Percentiles rank a stretch among this genome's conserved stretches.
Conservation (phyloP, 2,329 filamentous ascomycete species). For the Beauveria asiatica region DNA sequence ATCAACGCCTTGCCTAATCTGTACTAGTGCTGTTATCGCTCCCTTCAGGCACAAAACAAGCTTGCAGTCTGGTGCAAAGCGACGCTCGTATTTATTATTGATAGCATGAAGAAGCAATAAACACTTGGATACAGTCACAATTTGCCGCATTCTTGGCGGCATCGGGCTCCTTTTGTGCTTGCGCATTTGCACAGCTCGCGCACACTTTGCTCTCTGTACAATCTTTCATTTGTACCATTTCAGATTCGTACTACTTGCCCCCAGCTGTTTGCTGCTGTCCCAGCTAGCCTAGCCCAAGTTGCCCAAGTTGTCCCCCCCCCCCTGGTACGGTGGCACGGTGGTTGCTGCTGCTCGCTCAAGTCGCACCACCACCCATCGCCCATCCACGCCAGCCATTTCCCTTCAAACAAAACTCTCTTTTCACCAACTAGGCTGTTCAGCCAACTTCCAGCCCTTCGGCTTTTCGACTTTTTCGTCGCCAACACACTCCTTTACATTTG, state of each 20-base stretch:
- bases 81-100: background rate
- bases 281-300: background rate
- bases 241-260: background rate
- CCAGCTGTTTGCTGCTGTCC: background rate
- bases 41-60: slow-evolving; percentile 9
- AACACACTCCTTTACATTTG: slow-evolving; percentile 5
- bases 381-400: slow-evolving; percentile 1
- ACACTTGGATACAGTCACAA: slow-evolving; percentile 19
- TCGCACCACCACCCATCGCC: background rate
- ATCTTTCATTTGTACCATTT: background rate
- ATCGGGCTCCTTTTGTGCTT: background rate
- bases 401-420: slow-evolving; percentile 8
- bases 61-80: slow-evolving; percentile 6
- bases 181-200: background rate
- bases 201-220: background rate
- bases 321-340: background rate
- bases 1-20: background rate
- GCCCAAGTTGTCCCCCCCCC: background rate
- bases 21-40: background rate
- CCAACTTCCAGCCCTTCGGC: slow-evolving; percentile 9
- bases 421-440: background rate
- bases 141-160: slow-evolving; percentile 26
- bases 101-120: background rate
- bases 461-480: slow-evolving; percentile 1
- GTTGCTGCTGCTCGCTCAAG: background rate